Evolutionary conservation across 176 grass and related monocot genomes (phyloP), one percentile per base, ranked within the genome.

Genomic region (Aegilops umbellulata): DNA sequence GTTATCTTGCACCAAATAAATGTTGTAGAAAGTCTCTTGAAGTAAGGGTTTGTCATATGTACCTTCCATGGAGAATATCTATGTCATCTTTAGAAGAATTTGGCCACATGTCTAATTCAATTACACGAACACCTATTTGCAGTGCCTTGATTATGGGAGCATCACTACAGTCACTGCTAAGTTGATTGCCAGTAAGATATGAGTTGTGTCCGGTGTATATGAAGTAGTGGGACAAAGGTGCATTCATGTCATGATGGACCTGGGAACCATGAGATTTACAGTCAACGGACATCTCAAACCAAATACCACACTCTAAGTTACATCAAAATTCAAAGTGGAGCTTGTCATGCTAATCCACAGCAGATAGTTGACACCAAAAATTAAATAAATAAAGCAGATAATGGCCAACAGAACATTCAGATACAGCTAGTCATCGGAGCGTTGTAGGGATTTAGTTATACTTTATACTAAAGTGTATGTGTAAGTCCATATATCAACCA

Each of bases 91-190:
- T 98, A 53, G 90, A 84, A 76, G 92, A 92, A 94, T 96, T 98
- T 78, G 97, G 94, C 94, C 97, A 98, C 83, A 98, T 95, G 82
- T 96, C 97, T 80, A 98, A 78, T 77, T 98, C 97, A 88, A 98
- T 95, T 57, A 98, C 97, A 57, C 97, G 93, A 24, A 98, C 94
- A 19, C 97, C 97, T 88, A 76, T 81, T 85, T 95, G 86, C 35
- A 98, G 84, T 64, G 97, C 97, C 89, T 96, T 98, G 77, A 98
- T 94, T 32, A 98, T 98, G 27, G 97, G 97, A 69, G 47, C 84
- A 86, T 98, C 97, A 86, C 97, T 94, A 81, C 97, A 98, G 72
- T 98, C 97, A 82, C 97, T 96, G 88, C 97, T 98, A 44, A 98
- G 97, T 70, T 98, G 97, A 80, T 98, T 98, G 10, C 97, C 97